Percentiles rank a stretch among this genome's conserved stretches.
These are phyloP conservation scores for Diaporthe ampelina DNA, from an alignment of 2,329 filamentous ascomycete genomes.

Conservation along the genomic window DNA sequence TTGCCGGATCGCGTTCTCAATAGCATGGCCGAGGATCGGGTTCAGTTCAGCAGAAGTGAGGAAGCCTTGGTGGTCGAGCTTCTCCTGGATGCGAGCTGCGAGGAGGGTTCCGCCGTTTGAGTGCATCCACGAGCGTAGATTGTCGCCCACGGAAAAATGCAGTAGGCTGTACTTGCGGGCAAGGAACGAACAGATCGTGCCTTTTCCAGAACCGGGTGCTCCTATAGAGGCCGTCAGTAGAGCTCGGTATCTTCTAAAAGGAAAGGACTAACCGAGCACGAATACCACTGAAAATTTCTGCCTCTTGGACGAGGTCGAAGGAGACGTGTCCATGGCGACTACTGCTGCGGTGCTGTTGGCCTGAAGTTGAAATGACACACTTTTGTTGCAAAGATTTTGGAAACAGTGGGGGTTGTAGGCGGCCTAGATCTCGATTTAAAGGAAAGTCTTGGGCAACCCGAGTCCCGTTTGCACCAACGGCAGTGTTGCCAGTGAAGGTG, in stretches of 20 bases:
- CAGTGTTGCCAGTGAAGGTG: neutral
- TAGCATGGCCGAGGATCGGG: constrained; percentile 21
- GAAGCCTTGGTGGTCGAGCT: constrained; percentile 33
- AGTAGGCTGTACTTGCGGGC: neutral
- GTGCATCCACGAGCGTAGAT: constrained; percentile 13
- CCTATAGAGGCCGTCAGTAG: constrained; percentile 8
- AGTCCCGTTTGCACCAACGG: neutral
- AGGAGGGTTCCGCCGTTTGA: constrained; percentile 11
- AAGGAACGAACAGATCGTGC: constrained; percentile 22
- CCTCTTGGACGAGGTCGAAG: neutral
- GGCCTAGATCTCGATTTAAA: neutral
- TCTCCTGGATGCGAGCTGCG: constrained; percentile 28
- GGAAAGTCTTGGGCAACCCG: no score
- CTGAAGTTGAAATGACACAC: neutral
- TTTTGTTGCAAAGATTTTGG: neutral
- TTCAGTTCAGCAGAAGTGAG: constrained; percentile 28
- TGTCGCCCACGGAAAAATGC: constrained; percentile 19
- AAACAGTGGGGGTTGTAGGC: neutral
- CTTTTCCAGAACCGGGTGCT: constrained; percentile 20
- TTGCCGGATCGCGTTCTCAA: constrained; percentile 18
- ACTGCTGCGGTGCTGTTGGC: neutral
- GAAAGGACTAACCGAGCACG: neutral
- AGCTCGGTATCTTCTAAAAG: neutral
- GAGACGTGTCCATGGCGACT: neutral
- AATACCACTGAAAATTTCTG: constrained; percentile 17